Evolutionary conservation across 2,329 filamentous ascomycete genomes (phyloP), one percentile per base, ranked within the genome.

Genomic region (Xylaria multiplex): DNA sequence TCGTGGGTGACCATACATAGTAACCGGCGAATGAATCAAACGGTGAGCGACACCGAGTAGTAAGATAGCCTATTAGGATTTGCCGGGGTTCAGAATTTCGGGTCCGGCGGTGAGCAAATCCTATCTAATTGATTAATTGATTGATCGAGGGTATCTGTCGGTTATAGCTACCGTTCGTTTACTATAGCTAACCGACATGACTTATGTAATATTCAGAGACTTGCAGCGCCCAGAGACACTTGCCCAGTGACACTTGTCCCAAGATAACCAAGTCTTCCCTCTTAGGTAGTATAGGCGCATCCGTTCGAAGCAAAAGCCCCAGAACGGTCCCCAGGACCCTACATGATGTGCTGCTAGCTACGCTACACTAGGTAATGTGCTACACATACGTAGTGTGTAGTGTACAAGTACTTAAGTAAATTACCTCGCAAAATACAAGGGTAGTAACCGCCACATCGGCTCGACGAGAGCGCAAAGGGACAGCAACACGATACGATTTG

Each of bases 61-160:
- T 35, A 37, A 49, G 50, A 61, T 67, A 67, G 65, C 45, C 65
- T 67, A 67, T 67, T 60, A 43, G 46, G 35, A 42, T 3, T 6
- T 4, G 42, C 37, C 11, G 22, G 48, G 61, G 61, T 54, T 46
- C 43, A 60, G 57, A 55, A 22, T 19, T 40, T 54, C 57, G 46
- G 27, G 46, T 14, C 13, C 57, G 30, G 61, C 61, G 61, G 65
- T 64, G 61, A 61, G 45, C 35, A 37, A 37, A 37, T 22, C 22
- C 48, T 22, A 13, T 2, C 14, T 40, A 5, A 40, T 32, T 19
- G 5, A 46, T 22, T 16, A 5, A 27, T 27, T 27, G 27, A 27
- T 27, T 27, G 27, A 27, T 27, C 19, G 19, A 19, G 27, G 27
- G 27, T 27, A 27, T 27, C 27, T 27, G 27, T 59, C 55, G 48